A percentile compares a stretch with the other conserved stretches of the same genome.
Evolutionary conservation across 495 filamentous ascomycete species (phyloP).

Genomic region (Amniculicola lignicola): DNA sequence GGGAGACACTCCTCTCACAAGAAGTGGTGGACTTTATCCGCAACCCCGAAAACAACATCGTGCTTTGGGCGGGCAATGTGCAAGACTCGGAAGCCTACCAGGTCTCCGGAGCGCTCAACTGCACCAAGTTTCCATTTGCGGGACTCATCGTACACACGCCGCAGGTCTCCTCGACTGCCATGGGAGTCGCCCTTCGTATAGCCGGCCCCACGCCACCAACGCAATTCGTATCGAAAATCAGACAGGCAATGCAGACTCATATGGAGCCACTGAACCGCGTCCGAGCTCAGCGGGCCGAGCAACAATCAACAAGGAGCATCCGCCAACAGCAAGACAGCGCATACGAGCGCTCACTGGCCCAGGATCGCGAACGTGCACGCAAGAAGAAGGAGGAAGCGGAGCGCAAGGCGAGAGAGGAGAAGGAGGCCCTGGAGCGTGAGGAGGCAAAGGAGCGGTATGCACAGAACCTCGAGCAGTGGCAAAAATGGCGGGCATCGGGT

Average conservation of each 20-base stretch:
- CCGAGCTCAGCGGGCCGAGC: constrained; percentile 66
- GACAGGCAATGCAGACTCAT: constrained; percentile 65
- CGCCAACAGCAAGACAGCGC: constrained; percentile 83
- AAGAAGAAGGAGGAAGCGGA: constrained; percentile 71
- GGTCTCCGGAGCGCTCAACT: constrained; percentile 74
- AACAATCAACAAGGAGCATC: constrained; percentile 71
- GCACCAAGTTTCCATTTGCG: constrained; percentile 86
- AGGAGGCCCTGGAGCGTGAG: constrained; percentile 60
- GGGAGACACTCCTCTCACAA: constrained; percentile 71
- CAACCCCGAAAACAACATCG: constrained; percentile 66
- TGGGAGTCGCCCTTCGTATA: constrained; percentile 79
- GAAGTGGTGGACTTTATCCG: constrained; percentile 71
- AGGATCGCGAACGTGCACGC: constrained; percentile 77
- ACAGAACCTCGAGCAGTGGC: constrained; percentile 67
- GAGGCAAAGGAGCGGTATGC: constrained; percentile 59
- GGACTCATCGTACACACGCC: constrained; percentile 82
- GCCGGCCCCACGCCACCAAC: constrained; percentile 63
- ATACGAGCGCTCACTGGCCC: constrained; percentile 85
- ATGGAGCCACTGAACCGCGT: constrained; percentile 64
- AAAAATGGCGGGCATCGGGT: constrained; percentile 68
- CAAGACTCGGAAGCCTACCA: constrained; percentile 92
- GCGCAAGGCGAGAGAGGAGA: constrained; percentile 58
- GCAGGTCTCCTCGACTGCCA: constrained; percentile 70
- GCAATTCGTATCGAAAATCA: constrained; percentile 68
- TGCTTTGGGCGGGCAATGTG: constrained; percentile 89